phyloP scores from a whole-genome alignment of 306 rosid species.

The Cercis canadensis region DNA sequence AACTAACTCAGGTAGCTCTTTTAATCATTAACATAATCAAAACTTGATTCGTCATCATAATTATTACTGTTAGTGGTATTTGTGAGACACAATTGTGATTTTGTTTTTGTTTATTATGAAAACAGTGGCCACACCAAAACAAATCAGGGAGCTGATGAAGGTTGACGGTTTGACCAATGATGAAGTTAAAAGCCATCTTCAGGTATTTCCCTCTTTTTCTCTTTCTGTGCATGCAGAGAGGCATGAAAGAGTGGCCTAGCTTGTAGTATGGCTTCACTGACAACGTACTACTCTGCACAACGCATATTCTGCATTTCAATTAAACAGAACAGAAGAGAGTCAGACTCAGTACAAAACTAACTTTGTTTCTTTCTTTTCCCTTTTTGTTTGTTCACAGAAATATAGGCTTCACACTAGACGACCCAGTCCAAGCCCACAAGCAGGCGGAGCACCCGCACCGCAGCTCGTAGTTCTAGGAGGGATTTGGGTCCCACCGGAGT shows the following conservation, averaged over 20 bases:
- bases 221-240: slow-evolving; percentile 8
- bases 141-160: slow-evolving; percentile 98
- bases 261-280: slow-evolving; percentile 38
- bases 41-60: not conserved
- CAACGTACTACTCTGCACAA: slow-evolving; percentile 38
- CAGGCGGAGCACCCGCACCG: slow-evolving; percentile 67
- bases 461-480: slow-evolving; percentile 91
- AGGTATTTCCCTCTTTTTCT: slow-evolving; percentile 56
- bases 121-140: slow-evolving; percentile 97
- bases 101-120: slow-evolving; percentile 6
- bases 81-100: not conserved
- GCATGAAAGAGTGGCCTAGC: slow-evolving; percentile 32
- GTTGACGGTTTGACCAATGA: slow-evolving; percentile 99
- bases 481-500: slow-evolving; percentile 97
- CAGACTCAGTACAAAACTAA: too few species aligned
- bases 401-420: slow-evolving; percentile 96
- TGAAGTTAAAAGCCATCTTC: slow-evolving; percentile 99
- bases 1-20: not conserved
- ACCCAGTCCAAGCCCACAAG: slow-evolving; percentile 89
- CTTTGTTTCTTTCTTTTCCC: not conserved
- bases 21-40: slow-evolving; percentile 17
- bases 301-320: slow-evolving; percentile 21
- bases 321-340: not conserved
- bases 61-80: not conserved
- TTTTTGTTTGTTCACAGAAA: slow-evolving; percentile 57